A percentile compares a stretch with the other conserved stretches of the same genome.
These are phyloP conservation scores for Cystodermella granulosa DNA, from an alignment of 1,284 basidiomycete genomes.

Conservation along the genomic window DNA sequence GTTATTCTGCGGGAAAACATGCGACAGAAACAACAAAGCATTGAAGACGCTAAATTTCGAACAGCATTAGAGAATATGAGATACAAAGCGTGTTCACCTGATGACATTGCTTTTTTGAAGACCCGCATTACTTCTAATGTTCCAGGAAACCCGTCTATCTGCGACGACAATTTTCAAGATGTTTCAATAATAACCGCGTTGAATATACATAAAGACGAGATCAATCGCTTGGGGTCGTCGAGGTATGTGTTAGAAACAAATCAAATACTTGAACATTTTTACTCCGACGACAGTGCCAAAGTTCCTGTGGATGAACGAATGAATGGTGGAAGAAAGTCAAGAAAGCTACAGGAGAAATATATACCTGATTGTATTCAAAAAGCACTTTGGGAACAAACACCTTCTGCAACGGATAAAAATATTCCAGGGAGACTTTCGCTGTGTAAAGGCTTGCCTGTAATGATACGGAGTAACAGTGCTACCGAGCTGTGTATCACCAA, in stretches of 20 bases:
- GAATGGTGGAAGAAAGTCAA: conserved; percentile 11
- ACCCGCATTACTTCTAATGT: not conserved
- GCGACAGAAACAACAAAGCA: too few species aligned
- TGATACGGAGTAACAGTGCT: conserved; percentile 8
- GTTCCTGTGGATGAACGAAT: too few species aligned
- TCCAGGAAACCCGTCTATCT: not conserved
- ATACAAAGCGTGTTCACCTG: not conserved
- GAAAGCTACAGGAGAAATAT: conserved; percentile 9
- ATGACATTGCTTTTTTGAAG: not conserved
- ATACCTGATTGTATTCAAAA: conserved; percentile 4
- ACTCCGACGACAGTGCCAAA: not conserved
- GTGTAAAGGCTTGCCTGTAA: conserved; percentile 8
- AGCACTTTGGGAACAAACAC: not conserved
- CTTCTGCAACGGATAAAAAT: not conserved
- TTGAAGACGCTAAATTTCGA: conserved; percentile 7
- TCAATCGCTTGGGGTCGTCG: not conserved
- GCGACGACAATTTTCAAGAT: not conserved
- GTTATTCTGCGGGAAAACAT: too few species aligned
- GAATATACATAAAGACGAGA: conserved; percentile 5
- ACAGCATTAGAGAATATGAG: conserved; percentile 16
- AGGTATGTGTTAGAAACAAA: not conserved
- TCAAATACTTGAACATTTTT: not conserved
- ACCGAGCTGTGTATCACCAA: too few species aligned
- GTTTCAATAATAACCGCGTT: not conserved
- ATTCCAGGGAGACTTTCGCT: not conserved